Evolutionary conservation across 768 basidiomycete genomes (phyloP), one percentile per base, ranked within the genome.

Genomic region (Collybiopsis luxurians): DNA sequence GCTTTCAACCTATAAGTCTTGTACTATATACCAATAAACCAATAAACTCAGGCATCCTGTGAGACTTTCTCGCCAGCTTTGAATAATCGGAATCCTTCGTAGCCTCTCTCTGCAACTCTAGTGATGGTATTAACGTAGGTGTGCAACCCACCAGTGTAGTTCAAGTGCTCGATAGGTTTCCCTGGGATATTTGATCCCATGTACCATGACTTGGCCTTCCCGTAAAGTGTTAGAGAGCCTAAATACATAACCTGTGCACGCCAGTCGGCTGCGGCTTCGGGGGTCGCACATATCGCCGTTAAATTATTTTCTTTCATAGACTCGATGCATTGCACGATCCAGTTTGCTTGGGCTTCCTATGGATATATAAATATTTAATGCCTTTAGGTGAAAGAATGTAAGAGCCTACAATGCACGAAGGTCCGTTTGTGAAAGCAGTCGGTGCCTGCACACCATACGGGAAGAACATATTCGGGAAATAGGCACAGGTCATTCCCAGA

Each of bases 281-380:
- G 30, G 30, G 43, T 47, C 10, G 54, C n/a, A 31, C 45, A 42
- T 3, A 55, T 55, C 26, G 24, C 40, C 27, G 21, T 36, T 9
- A 47, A 40, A 0, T 53, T 44, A 19, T 62, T 58, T 13, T 64
- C 26, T 17, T 58, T 60, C 57, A 62, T 61, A 46, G 60, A n/a
- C 19, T 39, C 51, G 23, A 67, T 57, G 40, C 62, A 69, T 38
- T 64, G 45, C 31, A 61, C 51, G 31, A 69, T 60, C 67, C 67
- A 69, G 31, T 63, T 58, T n/a, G 63, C 55, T 61, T 68, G 67
- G 17, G 64, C 44, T 58, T 68, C 66, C 67, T 68, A 36, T 48
- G 7, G 11, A 19, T 13, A 7, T 23, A 42, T n/a, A n/a, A n/a
- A n/a, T n/a, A n/a, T n/a, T n/a, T n/a, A n/a, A n/a, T n/a, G n/a